Evolutionary conservation across 2,329 filamentous ascomycete genomes (phyloP), one percentile per base, ranked within the genome.

Genomic region (Setomelanomma holmii): DNA sequence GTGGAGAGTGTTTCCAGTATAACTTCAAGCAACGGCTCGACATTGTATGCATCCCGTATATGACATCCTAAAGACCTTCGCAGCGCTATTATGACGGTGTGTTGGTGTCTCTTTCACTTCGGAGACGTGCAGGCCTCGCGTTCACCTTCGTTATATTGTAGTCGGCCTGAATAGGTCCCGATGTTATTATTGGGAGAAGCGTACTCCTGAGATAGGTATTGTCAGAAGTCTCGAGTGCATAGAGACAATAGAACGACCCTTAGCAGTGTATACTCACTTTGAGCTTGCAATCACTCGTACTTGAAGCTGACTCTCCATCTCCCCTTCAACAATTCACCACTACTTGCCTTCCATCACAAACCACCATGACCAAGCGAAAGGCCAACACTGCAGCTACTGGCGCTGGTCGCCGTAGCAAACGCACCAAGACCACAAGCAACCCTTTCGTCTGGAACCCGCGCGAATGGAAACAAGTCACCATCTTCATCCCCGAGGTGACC

Each of bases 401-500:
- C 43, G 34, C 43, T 21, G 30, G 20, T 2, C 42, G 42, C 17
- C 30, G 22, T 20, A 27, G 27, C 16, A 42, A 42, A 27, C 40
- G 40, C 17, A 5, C 24, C 16, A 42, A 42, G 40, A 30, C 4
- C 24, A 42, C 40, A 22, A 20, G 17, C 22, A 42, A 22, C 40
- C 10, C 17, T 4, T 55, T 55, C 19, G 10, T 48, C 17, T 55
- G 55, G 52, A 55, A 46, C 19, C 39, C 36, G 19, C 42, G 38
- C n/a, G 49, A 57, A 10, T 64, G 60, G 60, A 24, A 24, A 3
- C 14, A 38, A 12, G 45, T 49, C 21, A 23, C 23, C 14, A 8
- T 20, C 3, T 22, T 55, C 42, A 46, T 33, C n/a, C 5, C 44
- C 4, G 35, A 42, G 16, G 58, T 61, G 12, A 42, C 44, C 14